Percentiles rank a stretch among this genome's conserved stretches.
phyloP scores from a whole-genome alignment of 805 yeast species.

The Wickerhamomyces pijperi region DNA sequence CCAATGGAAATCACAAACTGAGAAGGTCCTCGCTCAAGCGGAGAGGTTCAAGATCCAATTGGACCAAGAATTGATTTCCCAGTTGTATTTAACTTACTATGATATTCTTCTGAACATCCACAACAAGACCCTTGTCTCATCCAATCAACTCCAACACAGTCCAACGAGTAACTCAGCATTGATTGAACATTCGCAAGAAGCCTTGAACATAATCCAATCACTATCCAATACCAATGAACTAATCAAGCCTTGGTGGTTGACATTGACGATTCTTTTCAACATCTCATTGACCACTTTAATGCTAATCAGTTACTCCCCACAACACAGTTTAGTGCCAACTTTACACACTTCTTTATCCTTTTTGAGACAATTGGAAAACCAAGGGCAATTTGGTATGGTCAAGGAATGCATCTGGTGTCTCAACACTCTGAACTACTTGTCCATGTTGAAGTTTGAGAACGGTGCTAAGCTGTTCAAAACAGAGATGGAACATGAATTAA shows the following conservation, averaged over 20 bases:
- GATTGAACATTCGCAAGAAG: slow-evolving; percentile 21
- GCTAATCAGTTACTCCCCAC: slow-evolving; percentile 27
- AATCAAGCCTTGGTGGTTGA: slow-evolving; percentile 43
- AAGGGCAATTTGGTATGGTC: slow-evolving; percentile 30
- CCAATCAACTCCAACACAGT: slow-evolving; percentile 13
- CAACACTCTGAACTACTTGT: slow-evolving; percentile 41
- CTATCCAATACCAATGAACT: slow-evolving; percentile 20
- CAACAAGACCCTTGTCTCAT: slow-evolving; percentile 10
- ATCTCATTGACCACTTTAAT: slow-evolving; percentile 31
- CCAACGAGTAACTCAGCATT: slow-evolving; percentile 14
- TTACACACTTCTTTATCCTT: slow-evolving; percentile 12
- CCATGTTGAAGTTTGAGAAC: slow-evolving; percentile 32
- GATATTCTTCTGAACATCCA: slow-evolving; percentile 11
- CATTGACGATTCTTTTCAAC: slow-evolving; percentile 31
- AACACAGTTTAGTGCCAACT: slow-evolving; percentile 17
- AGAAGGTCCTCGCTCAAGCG: not conserved
- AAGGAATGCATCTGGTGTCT: slow-evolving; percentile 54
- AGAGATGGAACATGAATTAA: slow-evolving; percentile 43
- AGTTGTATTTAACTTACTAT: slow-evolving; percentile 14
- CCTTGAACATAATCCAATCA: slow-evolving; percentile 21
- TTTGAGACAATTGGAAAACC: slow-evolving; percentile 16
- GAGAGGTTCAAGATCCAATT: slow-evolving; percentile 1
- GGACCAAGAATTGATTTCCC: slow-evolving; percentile 11
- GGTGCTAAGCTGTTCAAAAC: slow-evolving; percentile 27
- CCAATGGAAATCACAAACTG: slow-evolving; percentile 11